phyloP scores from a whole-genome alignment of 208 protist species.

The Naegleria fowleri region DNA sequence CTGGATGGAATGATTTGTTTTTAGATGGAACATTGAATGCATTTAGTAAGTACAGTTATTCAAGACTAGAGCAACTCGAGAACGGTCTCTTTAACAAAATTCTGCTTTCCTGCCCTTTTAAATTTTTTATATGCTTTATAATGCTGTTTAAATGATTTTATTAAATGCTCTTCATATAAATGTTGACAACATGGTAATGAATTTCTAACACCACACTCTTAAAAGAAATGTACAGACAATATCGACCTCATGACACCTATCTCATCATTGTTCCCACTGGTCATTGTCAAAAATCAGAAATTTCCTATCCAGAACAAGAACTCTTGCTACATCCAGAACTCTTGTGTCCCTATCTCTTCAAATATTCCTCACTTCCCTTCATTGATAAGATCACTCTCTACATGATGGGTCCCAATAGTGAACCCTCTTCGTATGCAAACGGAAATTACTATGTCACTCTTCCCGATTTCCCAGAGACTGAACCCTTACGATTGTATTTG shows the following conservation, averaged over 20 bases:
- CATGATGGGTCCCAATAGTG: neutral
- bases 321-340: neutral
- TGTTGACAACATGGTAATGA: no score
- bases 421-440: neutral
- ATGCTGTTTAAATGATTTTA: no score
- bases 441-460: neutral
- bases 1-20: neutral
- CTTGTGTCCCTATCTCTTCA: neutral
- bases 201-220: no score
- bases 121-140: no score
- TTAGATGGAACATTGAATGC: neutral
- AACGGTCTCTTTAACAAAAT: no score
- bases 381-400: neutral
- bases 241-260: neutral
- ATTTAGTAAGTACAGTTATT: neutral
- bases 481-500: neutral
- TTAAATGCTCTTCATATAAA: no score
- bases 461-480: neutral
- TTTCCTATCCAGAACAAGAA: neutral
- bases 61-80: no score
- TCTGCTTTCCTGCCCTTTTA: no score
- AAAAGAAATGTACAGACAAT: neutral
- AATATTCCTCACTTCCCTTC: neutral
- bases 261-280: neutral
- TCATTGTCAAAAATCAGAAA: neutral